Evolutionary conservation across 306 rosid species (phyloP), one percentile per base, ranked within the genome.

Genomic region (Castanea sativa): DNA sequence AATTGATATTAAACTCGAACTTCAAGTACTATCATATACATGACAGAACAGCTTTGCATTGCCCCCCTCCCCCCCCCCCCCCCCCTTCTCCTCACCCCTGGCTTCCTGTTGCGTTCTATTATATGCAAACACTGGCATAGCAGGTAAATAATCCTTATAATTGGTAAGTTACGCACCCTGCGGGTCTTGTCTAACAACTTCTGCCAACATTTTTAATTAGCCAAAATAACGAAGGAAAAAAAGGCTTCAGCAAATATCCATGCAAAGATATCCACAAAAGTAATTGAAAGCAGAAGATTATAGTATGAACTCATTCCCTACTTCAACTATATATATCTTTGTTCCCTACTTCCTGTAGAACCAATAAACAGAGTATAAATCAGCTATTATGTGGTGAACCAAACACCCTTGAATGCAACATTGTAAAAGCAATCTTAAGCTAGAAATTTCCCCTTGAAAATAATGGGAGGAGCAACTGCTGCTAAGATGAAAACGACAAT

Each of bases 391-490:
- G 33, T 79, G 56, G 69, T 29, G 77, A 59, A 74, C 68, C 63
- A 69, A 5, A 73, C 18, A 16, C 60, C 33, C 59, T 21, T 33
- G 55, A 73, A 63, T 51, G 77, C 76, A 77, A 67, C 67, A 59
- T 33, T 68, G 53, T 85, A 30, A 64, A 61, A 80, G 71, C 79
- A 70, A 61, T 89, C 98, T 89, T 80, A 93, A 96, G 97, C 84
- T 73, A 95, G 91, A 69, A 97, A 91, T 84, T 80, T 89, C 73
- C 99, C 99, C 83, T 84, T 87, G 73, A 88, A 91, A 84, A 93
- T 73, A 81, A 93, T 80, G 71, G 98, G 98, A 80, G 98, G 98
- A 83, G 97, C 97, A 80, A 93, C 88, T 59, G 94, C 84, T 56
- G 90, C 86, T 13, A 89, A 93, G 85, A 91, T n/a, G 83, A 98